Percentiles rank a stretch among this genome's conserved stretches.
phyloP scores from a whole-genome alignment of 2,329 filamentous ascomycete species.

The Aspergillus pseudoterreus region DNA sequence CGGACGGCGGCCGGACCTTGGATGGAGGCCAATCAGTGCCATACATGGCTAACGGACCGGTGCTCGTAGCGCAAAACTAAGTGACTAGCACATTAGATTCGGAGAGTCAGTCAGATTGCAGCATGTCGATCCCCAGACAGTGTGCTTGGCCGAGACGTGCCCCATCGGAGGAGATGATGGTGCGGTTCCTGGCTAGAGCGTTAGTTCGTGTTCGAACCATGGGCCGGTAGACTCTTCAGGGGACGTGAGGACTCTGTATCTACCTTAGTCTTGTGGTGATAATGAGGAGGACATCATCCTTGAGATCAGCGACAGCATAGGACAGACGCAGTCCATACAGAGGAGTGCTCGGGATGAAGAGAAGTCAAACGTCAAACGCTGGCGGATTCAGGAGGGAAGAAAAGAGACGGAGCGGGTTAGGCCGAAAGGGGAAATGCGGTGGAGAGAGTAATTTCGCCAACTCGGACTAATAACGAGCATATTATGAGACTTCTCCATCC shows the following conservation, averaged over 20 bases:
- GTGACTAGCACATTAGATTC: background rate
- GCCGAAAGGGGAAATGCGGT: background rate
- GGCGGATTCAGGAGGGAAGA: background rate
- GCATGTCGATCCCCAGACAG: background rate
- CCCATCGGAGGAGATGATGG: background rate
- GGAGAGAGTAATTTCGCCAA: background rate
- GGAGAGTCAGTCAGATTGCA: background rate
- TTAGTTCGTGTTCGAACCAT: background rate
- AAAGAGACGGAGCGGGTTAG: background rate
- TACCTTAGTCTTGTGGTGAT: too few relatives aligned
- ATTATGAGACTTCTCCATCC: too few relatives aligned
- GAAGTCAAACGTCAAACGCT: background rate
- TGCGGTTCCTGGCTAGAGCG: background rate
- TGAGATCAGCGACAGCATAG: background rate
- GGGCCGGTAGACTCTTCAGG: background rate
- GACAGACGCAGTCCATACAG: background rate
- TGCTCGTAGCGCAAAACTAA: background rate
- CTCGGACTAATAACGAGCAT: too few relatives aligned
- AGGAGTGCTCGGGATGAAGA: background rate
- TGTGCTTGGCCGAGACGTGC: background rate
- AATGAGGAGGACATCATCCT: too few relatives aligned
- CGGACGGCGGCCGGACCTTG: background rate
- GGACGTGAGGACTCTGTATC: too few relatives aligned
- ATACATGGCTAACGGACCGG: background rate
- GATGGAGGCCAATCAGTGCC: background rate